Base-by-base conservation (phyloP, 176 grass and related monocot species). In the Ensete glaucum region DNA sequence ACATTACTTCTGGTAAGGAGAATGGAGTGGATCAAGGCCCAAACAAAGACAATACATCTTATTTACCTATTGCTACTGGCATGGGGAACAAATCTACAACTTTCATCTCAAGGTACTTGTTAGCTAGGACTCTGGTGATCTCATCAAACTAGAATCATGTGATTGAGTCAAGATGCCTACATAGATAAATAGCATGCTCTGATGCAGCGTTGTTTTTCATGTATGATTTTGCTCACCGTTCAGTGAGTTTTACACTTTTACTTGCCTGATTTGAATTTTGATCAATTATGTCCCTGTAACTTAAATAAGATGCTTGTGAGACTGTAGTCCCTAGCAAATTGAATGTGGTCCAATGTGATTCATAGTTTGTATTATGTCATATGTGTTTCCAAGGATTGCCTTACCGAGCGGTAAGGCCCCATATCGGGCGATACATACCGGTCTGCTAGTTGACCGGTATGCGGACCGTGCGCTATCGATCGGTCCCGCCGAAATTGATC, bases 91-190 rank as follows among this genome's bases (percentile, higher is more conserved):
- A 89, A 52, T 71, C 50, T 13, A 56, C 82, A 25, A 71, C 76
- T 81, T 83, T 76, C 14, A 81, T 54, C 66, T 81, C 60, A 78
- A 93, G 90, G 90, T 93, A 87, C 73, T 54, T 2, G 27, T 64
- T 20, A 21, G 9, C 19, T 64, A 22, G 8, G 9, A 64, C 9
- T 64, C 10, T 10, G 62, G 62, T 23, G 8, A 10, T 64, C 0
- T n/a, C 7, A 24, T 23, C 22, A n/a, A 64, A 24, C 62, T 64
- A 21, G 17, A 64, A 64, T 64, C 22, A 64, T 23, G 20, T 23
- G 9, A 64, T 64, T 23, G 21, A 64, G 19, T 64, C 22, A 64
- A 3, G 9, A 64, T 23, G 16, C 19, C 22, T 64, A 64, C 0
- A 10, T 23, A 21, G 22, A 23, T 23, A 11, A n/a, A 64, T 20